Evolutionary conservation across 2,329 filamentous ascomycete species (phyloP).

Genomic region (Incumbomyces delicatus): DNA sequence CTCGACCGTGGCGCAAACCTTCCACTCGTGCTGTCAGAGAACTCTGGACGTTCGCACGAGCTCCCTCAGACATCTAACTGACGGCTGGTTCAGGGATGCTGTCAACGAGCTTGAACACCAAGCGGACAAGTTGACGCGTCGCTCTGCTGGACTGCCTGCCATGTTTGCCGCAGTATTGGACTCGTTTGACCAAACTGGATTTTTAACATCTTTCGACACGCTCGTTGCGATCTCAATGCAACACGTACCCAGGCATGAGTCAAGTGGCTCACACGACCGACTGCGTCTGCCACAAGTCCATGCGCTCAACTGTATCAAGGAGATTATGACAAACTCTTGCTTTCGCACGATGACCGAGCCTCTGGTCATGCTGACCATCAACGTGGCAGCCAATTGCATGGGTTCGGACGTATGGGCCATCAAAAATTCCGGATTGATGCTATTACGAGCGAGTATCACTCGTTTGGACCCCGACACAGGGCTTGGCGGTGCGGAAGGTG

Average conservation of each 20-base stretch:
- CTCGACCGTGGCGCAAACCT: slow-evolving; percentile 83
- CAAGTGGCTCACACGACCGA: slow-evolving; percentile 27
- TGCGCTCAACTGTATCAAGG: slow-evolving; percentile 85
- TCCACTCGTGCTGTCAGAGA: slow-evolving; percentile 66
- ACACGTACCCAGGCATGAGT: slow-evolving; percentile 4
- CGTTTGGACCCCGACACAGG: slow-evolving; percentile 28
- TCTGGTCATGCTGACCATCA: slow-evolving; percentile 63
- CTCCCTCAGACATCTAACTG: slow-evolving; percentile 42
- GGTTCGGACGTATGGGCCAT: slow-evolving; percentile 85
- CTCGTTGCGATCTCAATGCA: slow-evolving; percentile 12
- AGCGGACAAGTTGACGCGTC: slow-evolving; percentile 67
- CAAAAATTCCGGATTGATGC: slow-evolving; percentile 81
- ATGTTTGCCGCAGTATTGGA: slow-evolving; percentile 73
- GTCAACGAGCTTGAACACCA: slow-evolving; percentile 63
- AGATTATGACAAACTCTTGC: slow-evolving; percentile 76
- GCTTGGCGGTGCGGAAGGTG: slow-evolving; percentile 43
- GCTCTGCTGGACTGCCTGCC: slow-evolving; percentile 85
- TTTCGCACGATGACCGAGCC: slow-evolving; percentile 63
- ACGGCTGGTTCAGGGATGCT: slow-evolving; percentile 47
- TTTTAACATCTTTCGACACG: slow-evolving; percentile 52
- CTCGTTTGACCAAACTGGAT: slow-evolving; percentile 50
- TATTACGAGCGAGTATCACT: slow-evolving; percentile 62
- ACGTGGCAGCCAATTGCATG: slow-evolving; percentile 70
- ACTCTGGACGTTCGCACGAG: slow-evolving; percentile 43
- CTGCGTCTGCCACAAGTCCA: slow-evolving; percentile 78